A percentile compares a stretch with the other conserved stretches of the same genome.
Conservation (phyloP, 352 stramenopile genomes). For the Pythium brachiatum region DNA sequence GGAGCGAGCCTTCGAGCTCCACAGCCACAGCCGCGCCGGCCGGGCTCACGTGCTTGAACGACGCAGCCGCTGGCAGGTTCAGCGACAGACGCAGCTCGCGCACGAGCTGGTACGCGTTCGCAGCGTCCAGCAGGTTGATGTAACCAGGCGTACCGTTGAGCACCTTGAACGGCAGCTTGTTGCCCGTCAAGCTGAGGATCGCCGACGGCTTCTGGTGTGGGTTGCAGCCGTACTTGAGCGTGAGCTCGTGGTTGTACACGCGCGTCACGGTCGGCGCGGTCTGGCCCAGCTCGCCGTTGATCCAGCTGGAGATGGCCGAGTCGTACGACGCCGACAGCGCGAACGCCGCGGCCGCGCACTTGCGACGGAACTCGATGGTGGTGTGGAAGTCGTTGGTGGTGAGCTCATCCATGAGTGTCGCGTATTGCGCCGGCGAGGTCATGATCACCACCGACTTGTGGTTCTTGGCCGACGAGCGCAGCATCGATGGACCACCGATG, state of each 20-base stretch:
- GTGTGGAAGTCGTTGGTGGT: constrained; percentile 92
- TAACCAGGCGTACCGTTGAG: constrained; percentile 96
- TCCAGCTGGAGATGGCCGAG: constrained; percentile 96
- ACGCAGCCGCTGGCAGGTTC: constrained; percentile 92
- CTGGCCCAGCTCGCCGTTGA: constrained; percentile 89
- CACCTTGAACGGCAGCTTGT: constrained; percentile 85
- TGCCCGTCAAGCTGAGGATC: constrained; percentile 63
- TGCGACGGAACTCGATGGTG: constrained; percentile 85
- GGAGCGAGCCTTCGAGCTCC: constrained; percentile 93
- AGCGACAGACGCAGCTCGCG: constrained; percentile 95
- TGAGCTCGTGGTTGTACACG: constrained; percentile 94
- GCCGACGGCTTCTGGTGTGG: constrained; percentile 97
- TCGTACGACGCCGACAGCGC: constrained; percentile 93
- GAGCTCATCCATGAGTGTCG: constrained; percentile 90
- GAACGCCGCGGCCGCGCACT: constrained; percentile 80
- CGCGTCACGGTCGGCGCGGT: constrained; percentile 80
- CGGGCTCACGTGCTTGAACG: constrained; percentile 99
- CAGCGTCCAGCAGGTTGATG: constrained; percentile 99
- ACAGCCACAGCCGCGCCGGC: constrained; percentile 96
- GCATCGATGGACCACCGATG: constrained; percentile 99
- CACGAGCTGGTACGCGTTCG: constrained; percentile 99
- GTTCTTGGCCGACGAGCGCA: constrained; percentile 99
- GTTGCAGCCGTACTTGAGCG: constrained; percentile 98
- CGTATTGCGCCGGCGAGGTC: constrained; percentile 95
- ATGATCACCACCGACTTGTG: constrained; percentile 98